Evolutionary conservation across 2,329 filamentous ascomycete genomes (phyloP).

Genomic region (Lasiodiplodia hormozganensis): DNA sequence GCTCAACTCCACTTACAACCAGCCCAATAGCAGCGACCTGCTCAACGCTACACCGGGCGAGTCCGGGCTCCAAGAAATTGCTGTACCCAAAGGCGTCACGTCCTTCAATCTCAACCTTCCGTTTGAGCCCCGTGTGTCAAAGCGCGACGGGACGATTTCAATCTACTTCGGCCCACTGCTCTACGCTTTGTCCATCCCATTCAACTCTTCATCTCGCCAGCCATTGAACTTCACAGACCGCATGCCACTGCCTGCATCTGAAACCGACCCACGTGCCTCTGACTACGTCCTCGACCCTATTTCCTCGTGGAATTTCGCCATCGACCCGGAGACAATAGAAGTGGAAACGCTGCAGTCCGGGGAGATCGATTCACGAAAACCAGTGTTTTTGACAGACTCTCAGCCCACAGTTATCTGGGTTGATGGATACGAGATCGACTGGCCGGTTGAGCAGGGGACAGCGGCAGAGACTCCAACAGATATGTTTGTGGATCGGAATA

Average conservation of each 20-base stretch:
- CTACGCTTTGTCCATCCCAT: not conserved
- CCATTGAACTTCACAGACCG: not conserved
- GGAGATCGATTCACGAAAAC: not conserved
- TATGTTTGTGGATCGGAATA: not conserved
- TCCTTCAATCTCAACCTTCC: not conserved
- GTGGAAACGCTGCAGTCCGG: not conserved
- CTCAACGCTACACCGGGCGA: not conserved
- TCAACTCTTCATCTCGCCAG: not conserved
- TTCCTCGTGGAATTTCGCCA: not conserved
- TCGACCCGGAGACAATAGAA: slow-evolving; percentile 4
- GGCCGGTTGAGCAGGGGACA: not conserved
- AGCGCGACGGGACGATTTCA: not conserved
- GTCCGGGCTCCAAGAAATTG: not conserved
- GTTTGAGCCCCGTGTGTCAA: not conserved
- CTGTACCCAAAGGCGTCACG: not conserved
- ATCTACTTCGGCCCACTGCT: not conserved
- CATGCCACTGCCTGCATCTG: not conserved
- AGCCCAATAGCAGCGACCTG: not conserved
- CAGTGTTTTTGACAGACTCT: not conserved
- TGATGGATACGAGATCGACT: not conserved
- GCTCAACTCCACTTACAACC: not conserved
- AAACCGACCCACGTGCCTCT: not conserved
- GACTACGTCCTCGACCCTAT: not conserved
- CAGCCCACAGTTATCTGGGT: not conserved
- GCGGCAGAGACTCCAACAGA: not conserved